phyloP scores from a whole-genome alignment of 1,284 basidiomycete genomes.

The Cystobasidium pallidum region DNA sequence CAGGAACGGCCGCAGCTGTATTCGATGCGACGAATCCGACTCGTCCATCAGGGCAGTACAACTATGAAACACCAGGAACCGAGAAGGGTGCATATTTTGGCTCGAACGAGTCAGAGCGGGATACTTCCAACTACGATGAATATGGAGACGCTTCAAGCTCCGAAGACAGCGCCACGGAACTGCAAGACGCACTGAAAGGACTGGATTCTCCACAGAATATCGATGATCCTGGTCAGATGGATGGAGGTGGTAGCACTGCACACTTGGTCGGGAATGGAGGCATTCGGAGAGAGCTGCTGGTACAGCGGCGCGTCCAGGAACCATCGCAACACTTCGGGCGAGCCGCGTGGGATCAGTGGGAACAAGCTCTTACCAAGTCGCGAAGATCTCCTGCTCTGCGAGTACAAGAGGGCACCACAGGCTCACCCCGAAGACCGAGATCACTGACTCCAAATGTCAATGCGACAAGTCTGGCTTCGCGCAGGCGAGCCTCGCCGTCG shows the following conservation, averaged over 20 bases:
- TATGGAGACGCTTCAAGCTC: slow-evolving; percentile 38
- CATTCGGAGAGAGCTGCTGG: slow-evolving; percentile 30
- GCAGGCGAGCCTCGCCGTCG: slow-evolving; percentile 22
- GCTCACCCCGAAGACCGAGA: slow-evolving; percentile 11
- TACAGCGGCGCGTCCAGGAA: slow-evolving; percentile 24
- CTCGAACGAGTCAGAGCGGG: slow-evolving; percentile 39
- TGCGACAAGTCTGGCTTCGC: slow-evolving; percentile 3
- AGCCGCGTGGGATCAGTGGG: slow-evolving; percentile 35
- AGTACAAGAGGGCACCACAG: not conserved
- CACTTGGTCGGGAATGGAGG: not conserved
- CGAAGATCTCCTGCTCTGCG: slow-evolving; percentile 18
- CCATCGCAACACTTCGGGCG: slow-evolving; percentile 15
- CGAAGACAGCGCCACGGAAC: slow-evolving; percentile 37
- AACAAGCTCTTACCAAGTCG: slow-evolving; percentile 31
- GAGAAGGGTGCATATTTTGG: slow-evolving; percentile 40
- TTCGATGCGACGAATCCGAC: not conserved
- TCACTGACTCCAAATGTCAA: slow-evolving; percentile 27
- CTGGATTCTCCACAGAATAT: not conserved
- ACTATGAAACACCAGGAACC: slow-evolving; percentile 29
- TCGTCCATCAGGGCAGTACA: slow-evolving; percentile 5
- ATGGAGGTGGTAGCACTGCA: not conserved
- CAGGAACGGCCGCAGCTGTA: not conserved
- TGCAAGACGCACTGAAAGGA: slow-evolving; percentile 18
- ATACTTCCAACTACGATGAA: slow-evolving; percentile 22
- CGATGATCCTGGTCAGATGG: not conserved